Evolutionary conservation across 2,329 filamentous ascomycete genomes (phyloP).

Genomic region (Aspergillus hiratsukae): DNA sequence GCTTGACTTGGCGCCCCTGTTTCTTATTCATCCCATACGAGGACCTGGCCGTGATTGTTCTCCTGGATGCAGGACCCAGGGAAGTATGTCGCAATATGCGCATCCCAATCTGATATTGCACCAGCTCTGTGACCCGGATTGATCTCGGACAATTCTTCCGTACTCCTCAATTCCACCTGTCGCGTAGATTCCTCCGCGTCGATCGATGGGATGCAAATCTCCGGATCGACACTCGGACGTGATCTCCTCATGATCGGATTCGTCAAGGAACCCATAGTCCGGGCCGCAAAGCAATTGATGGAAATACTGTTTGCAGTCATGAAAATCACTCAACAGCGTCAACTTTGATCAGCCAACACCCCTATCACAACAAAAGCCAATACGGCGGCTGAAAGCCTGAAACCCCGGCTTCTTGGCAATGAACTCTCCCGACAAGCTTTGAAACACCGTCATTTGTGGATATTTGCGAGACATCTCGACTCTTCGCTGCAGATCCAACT

Average conservation of each 20-base stretch:
- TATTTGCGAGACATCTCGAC: not conserved
- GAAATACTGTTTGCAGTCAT: not conserved
- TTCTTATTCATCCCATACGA: not conserved
- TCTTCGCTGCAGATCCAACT: not conserved
- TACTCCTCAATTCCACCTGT: not conserved
- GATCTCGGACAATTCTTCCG: not conserved
- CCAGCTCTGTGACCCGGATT: not conserved
- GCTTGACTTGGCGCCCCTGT: not conserved
- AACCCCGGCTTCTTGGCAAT: not conserved
- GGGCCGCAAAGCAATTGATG: not conserved
- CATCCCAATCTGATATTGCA: not conserved
- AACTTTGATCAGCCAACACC: not conserved
- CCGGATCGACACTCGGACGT: not conserved
- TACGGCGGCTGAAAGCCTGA: not conserved
- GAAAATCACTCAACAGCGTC: not conserved
- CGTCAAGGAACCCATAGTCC: not conserved
- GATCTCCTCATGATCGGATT: not conserved
- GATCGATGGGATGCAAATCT: not conserved
- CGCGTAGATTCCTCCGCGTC: not conserved
- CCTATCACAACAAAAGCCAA: not conserved
- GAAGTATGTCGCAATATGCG: no score
- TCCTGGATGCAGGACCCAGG: no score
- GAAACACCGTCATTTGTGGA: not conserved
- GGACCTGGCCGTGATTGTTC: no score
- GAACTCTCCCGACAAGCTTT: not conserved